Conservation (phyloP, 441 rosid species). For the Populus tomentosa region DNA sequence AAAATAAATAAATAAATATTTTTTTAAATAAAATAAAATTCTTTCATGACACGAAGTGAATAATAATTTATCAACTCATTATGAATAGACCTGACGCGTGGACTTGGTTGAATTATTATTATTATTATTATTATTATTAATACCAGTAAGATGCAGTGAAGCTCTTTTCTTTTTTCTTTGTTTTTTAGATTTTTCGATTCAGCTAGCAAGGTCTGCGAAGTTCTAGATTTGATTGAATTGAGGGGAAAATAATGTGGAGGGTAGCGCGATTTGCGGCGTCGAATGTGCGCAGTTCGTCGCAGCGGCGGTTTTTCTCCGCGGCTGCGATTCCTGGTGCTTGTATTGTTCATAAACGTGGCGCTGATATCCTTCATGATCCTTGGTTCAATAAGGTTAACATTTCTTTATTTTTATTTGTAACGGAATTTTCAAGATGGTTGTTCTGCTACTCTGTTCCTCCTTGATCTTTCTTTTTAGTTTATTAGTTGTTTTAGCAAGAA, state of each 20-base stretch:
- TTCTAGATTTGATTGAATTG: slow-evolving; percentile 13
- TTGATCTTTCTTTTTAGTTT: neutral
- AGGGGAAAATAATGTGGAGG: slow-evolving; percentile 58
- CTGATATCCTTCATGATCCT: slow-evolving; percentile 98
- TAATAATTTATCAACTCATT: neutral
- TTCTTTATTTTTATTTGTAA: neutral
- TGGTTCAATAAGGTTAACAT: slow-evolving; percentile 87
- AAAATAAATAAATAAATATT: too few relatives aligned
- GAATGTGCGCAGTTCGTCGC: slow-evolving; percentile 47
- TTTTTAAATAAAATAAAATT: too few relatives aligned
- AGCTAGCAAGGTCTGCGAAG: neutral
- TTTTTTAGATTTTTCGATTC: neutral
- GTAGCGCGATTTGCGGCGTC: slow-evolving; percentile 43
- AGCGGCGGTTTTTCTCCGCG: slow-evolving; percentile 40
- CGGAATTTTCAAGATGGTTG: neutral
- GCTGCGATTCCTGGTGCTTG: slow-evolving; percentile 84
- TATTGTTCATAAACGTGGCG: slow-evolving; percentile 92
- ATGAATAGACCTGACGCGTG: slow-evolving; percentile 17
- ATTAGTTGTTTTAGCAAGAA: neutral
- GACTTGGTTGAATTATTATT: neutral
- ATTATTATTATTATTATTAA: too few relatives aligned
- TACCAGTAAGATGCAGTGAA: slow-evolving; percentile 1
- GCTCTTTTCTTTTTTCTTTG: neutral
- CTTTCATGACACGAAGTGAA: too few relatives aligned
- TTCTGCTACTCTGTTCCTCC: neutral